These are phyloP conservation scores for Ceratocystis huliohia DNA, from an alignment of 2,329 filamentous ascomycete species.

Conservation along the genomic window DNA sequence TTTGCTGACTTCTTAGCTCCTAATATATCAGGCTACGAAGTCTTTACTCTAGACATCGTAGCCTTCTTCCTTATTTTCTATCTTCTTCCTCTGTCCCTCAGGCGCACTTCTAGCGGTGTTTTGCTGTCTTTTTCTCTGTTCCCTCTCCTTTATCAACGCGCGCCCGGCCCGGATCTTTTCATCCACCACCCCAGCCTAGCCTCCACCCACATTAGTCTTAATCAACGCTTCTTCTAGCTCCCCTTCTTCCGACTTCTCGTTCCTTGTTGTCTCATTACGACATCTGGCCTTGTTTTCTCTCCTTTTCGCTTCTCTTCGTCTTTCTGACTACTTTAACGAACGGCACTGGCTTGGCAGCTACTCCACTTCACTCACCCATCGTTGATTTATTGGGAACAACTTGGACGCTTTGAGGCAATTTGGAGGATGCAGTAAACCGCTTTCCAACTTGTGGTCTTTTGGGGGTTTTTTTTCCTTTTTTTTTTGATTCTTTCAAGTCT, in stretches of 20 bases:
- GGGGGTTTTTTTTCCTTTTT: neutral
- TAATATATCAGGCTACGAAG: neutral
- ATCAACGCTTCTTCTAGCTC: neutral
- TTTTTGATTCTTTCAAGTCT: neutral
- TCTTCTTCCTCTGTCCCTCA: neutral
- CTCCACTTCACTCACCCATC: neutral
- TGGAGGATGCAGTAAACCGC: neutral
- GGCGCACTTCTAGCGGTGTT: too few species aligned
- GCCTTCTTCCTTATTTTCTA: neutral
- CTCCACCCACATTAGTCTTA: neutral
- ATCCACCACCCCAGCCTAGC: neutral
- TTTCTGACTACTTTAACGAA: neutral
- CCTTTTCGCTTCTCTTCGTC: too few species aligned
- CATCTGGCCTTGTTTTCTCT: constrained; percentile 3
- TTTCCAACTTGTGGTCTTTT: neutral
- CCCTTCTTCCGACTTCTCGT: neutral
- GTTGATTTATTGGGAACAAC: neutral
- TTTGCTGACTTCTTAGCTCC: neutral
- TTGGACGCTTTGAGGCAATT: constrained; percentile 4
- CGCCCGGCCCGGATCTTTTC: neutral
- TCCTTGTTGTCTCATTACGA: neutral
- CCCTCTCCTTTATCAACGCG: neutral
- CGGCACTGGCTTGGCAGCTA: neutral
- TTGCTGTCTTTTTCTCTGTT: neutral
- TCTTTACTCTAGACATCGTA: neutral